Evolutionary conservation across 2,329 filamentous ascomycete species (phyloP).

Genomic region (Aspergillus ibericus): DNA sequence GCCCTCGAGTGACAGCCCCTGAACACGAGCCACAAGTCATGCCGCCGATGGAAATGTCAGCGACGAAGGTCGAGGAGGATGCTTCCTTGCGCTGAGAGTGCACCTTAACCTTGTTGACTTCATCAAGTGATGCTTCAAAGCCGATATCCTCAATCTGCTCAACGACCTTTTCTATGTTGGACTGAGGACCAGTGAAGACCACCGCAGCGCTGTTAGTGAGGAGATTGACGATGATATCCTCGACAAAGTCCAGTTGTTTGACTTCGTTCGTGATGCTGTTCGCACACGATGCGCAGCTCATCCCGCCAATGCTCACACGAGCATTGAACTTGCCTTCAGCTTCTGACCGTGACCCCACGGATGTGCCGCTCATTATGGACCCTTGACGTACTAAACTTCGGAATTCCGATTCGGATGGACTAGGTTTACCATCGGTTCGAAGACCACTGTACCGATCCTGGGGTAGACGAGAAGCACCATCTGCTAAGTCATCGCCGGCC

Average conservation of each 20-base stretch:
- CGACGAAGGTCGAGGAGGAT: slow-evolving; percentile 30
- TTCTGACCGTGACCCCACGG: slow-evolving; percentile 1
- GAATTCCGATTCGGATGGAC: neutral
- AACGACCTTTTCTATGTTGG: slow-evolving; percentile 47
- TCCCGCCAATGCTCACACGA: slow-evolving; percentile 61
- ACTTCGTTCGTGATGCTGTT: slow-evolving; percentile 63
- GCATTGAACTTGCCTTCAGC: slow-evolving; percentile 26
- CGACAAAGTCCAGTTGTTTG: slow-evolving; percentile 58
- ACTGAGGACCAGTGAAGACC: slow-evolving; percentile 53
- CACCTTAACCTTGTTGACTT: slow-evolving; percentile 24
- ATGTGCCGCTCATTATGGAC: neutral
- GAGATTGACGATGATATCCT: slow-evolving; percentile 62
- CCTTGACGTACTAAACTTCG: slow-evolving; percentile 4
- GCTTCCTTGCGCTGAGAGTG: slow-evolving; percentile 7
- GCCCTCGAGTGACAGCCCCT: slow-evolving; percentile 48
- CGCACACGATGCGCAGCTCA: slow-evolving; percentile 71
- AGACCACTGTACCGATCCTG: neutral
- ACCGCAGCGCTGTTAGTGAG: slow-evolving; percentile 67
- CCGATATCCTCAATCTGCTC: slow-evolving; percentile 53
- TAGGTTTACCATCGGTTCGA: neutral
- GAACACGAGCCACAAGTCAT: slow-evolving; percentile 62
- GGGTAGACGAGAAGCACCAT: neutral
- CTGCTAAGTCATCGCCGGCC: slow-evolving; percentile 13
- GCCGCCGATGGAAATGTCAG: slow-evolving; percentile 54
- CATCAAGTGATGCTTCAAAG: slow-evolving; percentile 47